Evolutionary conservation across 2,329 filamentous ascomycete genomes (phyloP).

Genomic region (Bipolaris bicolor): DNA sequence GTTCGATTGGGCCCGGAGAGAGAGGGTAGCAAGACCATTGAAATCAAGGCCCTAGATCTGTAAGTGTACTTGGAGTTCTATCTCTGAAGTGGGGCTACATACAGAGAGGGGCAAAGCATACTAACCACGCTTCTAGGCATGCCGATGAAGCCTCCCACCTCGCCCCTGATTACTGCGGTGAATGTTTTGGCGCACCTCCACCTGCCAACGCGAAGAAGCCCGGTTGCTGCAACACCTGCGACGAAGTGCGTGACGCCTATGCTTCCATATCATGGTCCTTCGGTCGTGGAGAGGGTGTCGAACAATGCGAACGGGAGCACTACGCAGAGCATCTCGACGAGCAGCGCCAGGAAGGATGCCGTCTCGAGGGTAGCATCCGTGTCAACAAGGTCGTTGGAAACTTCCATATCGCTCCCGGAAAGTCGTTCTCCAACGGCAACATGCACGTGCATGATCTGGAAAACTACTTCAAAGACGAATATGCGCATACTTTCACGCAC

Average conservation of each 20-base stretch:
- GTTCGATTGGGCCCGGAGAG: conserved; percentile 75
- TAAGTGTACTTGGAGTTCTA: conserved; percentile 24
- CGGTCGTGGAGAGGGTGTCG: conserved; percentile 86
- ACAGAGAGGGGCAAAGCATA: background rate
- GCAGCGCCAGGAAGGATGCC: conserved; percentile 90
- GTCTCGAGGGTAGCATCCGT: conserved; percentile 86
- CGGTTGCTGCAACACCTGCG: conserved; percentile 97
- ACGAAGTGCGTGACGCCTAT: conserved; percentile 95
- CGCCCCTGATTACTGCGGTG: conserved; percentile 89
- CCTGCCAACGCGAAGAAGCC: conserved; percentile 74
- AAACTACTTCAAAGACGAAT: conserved; percentile 82
- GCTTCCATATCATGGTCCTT: conserved; percentile 91
- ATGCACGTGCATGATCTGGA: conserved; percentile 98
- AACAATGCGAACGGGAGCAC: conserved; percentile 94
- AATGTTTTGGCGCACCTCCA: conserved; percentile 84
- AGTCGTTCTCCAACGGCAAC: conserved; percentile 94
- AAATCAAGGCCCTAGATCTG: conserved; percentile 48
- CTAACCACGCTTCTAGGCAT: conserved; percentile 58
- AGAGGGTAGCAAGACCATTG: conserved; percentile 69
- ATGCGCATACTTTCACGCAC: conserved; percentile 85
- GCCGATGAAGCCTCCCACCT: conserved; percentile 74
- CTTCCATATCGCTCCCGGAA: conserved; percentile 96
- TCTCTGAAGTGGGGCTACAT: background rate
- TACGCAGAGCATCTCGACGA: conserved; percentile 87
- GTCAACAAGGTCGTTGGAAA: conserved; percentile 99